Percentiles rank a stretch among this genome's conserved stretches.
These are phyloP conservation scores for Teunomyces aglyptinius DNA, from an alignment of 805 yeast species.

Conservation along the genomic window DNA sequence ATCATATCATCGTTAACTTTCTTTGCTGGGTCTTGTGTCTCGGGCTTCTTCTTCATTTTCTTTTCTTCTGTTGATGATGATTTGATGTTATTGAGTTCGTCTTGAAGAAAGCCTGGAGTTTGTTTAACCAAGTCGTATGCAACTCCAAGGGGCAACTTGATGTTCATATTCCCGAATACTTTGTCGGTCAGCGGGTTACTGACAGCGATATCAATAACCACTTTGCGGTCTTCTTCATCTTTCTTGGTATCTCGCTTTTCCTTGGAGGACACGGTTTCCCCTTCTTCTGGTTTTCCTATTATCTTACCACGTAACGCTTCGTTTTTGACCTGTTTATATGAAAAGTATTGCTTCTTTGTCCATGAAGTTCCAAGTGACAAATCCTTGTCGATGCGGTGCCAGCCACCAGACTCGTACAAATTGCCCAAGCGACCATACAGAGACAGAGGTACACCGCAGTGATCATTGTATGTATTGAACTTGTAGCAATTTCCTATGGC, in stretches of 20 bases:
- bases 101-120: constrained; percentile 28
- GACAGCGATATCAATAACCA: constrained; percentile 42
- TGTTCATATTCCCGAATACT: constrained; percentile 37
- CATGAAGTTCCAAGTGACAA: constrained; percentile 44
- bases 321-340: constrained; percentile 24
- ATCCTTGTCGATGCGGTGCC: constrained; percentile 49
- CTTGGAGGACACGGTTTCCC: background rate
- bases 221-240: constrained; percentile 11
- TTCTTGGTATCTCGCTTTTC: background rate
- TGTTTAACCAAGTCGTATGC: background rate
- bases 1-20: background rate
- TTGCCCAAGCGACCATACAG: constrained; percentile 27
- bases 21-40: background rate
- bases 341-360: constrained; percentile 41
- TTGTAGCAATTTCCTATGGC: constrained; percentile 33
- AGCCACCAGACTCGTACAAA: constrained; percentile 22
- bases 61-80: background rate
- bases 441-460: constrained; percentile 27
- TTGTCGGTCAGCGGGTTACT: constrained; percentile 31
- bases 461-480: constrained; percentile 17
- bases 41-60: background rate
- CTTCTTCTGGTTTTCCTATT: background rate
- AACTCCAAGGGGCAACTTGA: constrained; percentile 7
- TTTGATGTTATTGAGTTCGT: constrained; percentile 25
- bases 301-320: constrained; percentile 15